Conservation (phyloP, 2,329 filamentous ascomycete genomes). For the Fusarium temperatum region DNA sequence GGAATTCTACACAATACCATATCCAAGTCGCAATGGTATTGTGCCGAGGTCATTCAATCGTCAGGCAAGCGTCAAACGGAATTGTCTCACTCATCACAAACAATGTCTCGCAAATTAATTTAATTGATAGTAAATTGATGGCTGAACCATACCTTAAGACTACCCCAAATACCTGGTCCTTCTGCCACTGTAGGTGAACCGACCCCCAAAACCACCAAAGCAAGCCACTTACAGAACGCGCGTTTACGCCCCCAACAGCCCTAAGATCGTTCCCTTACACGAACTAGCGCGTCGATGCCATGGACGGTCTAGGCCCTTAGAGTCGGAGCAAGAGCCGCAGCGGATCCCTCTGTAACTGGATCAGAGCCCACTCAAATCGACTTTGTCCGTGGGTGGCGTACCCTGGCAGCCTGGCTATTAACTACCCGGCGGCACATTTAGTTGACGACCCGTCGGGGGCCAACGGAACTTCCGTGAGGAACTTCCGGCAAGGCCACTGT, state of each 20-base stretch:
- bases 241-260: neutral
- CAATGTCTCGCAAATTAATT: neutral
- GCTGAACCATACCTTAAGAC: neutral
- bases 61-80: accelerated
- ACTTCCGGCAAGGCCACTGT: neutral
- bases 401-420: neutral
- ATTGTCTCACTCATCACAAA: neutral
- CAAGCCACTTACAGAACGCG: neutral
- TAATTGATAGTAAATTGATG: neutral
- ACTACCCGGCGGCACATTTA: neutral
- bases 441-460: too few species aligned
- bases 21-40: neutral
- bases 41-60: neutral
- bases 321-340: neutral
- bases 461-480: neutral
- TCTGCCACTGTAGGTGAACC: too few species aligned
- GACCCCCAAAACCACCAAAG: neutral
- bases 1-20: neutral
- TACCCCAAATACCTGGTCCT: neutral
- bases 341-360: neutral
- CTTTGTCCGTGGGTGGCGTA: neutral
- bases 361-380: neutral
- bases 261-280: neutral
- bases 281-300: neutral
- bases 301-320: neutral